These are phyloP conservation scores for Komagataella mondaviorum DNA, from an alignment of 805 yeast species.

Conservation along the genomic window DNA sequence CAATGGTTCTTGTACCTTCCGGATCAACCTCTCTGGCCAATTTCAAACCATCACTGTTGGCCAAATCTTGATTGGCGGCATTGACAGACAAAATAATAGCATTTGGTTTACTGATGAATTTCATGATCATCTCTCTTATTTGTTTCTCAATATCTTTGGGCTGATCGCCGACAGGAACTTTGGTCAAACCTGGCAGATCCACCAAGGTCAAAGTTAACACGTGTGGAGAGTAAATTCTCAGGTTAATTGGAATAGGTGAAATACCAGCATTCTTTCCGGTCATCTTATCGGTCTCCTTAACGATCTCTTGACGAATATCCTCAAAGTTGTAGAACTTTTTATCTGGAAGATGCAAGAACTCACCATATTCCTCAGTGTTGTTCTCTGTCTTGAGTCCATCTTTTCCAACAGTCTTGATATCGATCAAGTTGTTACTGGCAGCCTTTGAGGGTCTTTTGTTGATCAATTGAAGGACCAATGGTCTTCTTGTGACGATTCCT, in stretches of 20 bases:
- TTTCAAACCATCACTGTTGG: conserved; percentile 92
- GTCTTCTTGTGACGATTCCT: conserved; percentile 86
- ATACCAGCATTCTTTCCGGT: conserved; percentile 82
- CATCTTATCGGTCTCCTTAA: conserved; percentile 77
- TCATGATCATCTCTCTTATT: conserved; percentile 85
- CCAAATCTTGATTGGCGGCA: conserved; percentile 93
- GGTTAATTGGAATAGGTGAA: conserved; percentile 82
- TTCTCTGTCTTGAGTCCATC: conserved; percentile 47
- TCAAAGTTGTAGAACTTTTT: conserved; percentile 79
- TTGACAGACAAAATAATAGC: conserved; percentile 91
- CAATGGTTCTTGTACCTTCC: conserved; percentile 89
- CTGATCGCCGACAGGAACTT: conserved; percentile 98
- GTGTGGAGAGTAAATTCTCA: conserved; percentile 87
- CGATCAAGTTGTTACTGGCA: conserved; percentile 24
- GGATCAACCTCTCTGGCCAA: conserved; percentile 97
- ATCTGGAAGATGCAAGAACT: conserved; percentile 84
- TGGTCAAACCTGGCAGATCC: conserved; percentile 94
- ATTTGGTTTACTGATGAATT: conserved; percentile 89
- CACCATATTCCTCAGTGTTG: conserved; percentile 91
- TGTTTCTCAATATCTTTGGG: conserved; percentile 94
- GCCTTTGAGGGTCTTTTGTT: conserved; percentile 36
- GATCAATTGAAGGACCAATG: conserved; percentile 69
- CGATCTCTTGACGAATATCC: conserved; percentile 83
- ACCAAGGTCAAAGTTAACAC: conserved; percentile 89
- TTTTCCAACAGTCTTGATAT: conserved; percentile 28